phyloP scores from a whole-genome alignment of 192 early-diverging fungal species.

The Chytriomyces sp. region DNA sequence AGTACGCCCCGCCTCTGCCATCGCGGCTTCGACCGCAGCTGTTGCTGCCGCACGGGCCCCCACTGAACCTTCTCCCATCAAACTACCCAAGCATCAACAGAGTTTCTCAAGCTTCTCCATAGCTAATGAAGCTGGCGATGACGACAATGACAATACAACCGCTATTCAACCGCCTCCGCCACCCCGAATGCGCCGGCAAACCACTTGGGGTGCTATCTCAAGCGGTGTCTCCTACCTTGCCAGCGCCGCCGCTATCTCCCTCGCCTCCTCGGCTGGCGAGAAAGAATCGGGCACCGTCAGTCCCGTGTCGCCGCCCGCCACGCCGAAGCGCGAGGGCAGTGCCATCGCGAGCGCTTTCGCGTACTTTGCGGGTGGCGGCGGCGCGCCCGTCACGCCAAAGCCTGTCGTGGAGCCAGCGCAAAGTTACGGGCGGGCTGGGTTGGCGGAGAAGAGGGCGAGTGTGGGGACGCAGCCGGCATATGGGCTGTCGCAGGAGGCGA shows the following conservation, averaged over 20 bases:
- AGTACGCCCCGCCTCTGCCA: background rate
- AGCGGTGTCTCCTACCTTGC: background rate
- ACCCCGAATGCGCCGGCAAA: background rate
- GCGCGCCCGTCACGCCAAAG: background rate
- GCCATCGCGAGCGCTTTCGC: background rate
- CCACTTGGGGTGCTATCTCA: background rate
- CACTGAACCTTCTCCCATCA: background rate
- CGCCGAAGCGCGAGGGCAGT: background rate
- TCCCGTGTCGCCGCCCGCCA: background rate
- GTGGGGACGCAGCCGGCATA: background rate
- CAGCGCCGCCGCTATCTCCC: background rate
- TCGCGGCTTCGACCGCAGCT: background rate
- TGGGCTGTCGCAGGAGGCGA: background rate
- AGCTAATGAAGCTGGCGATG: background rate
- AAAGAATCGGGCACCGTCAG: background rate
- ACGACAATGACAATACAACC: background rate
- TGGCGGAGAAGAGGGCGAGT: background rate
- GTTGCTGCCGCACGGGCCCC: background rate
- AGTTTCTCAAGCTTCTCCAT: conserved; percentile 7
- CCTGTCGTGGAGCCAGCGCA: conserved; percentile 9
- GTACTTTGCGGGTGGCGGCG: background rate
- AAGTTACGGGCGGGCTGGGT: background rate
- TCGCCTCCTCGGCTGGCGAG: background rate
- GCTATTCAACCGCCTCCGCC: background rate
- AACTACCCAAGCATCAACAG: background rate